Conservation (phyloP, 2,329 filamentous ascomycete genomes). For the Tolypocladium sp. region DNA sequence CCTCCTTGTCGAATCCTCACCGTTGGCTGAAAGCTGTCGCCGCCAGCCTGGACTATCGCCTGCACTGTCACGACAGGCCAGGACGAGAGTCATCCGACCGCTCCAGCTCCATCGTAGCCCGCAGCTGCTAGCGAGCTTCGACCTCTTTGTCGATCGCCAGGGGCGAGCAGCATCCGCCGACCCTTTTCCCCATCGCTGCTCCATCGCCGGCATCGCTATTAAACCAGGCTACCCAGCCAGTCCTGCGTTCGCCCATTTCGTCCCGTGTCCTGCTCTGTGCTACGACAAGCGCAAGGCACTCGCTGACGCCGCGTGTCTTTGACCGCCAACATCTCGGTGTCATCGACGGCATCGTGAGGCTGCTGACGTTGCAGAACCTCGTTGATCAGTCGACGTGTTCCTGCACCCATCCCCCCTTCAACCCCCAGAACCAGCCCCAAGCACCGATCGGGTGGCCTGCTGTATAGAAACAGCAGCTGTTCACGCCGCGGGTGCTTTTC, state of each 20-base stretch:
- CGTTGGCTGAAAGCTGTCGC: not conserved
- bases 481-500: conserved; percentile 10
- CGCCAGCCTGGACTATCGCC: not conserved
- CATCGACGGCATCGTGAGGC: not conserved
- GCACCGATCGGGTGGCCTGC: conserved; percentile 8
- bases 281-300: not conserved
- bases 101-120: not conserved
- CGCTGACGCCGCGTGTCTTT: not conserved
- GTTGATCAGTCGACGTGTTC: not conserved
- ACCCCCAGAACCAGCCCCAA: conserved; percentile 3
- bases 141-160: not conserved
- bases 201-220: not conserved
- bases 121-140: not conserved
- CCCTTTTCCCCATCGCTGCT: not conserved
- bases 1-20: not conserved
- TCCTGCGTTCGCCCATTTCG: not conserved
- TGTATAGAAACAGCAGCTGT: conserved; percentile 13
- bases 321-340: not conserved
- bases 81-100: not conserved
- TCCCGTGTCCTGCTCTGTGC: not conserved
- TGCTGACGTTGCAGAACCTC: not conserved
- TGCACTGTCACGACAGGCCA: not conserved
- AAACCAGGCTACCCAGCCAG: not conserved
- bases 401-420: conserved; percentile 2
- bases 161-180: not conserved